Base-by-base conservation (phyloP, 1,284 basidiomycete species). In the Stereum hirsutum region DNA sequence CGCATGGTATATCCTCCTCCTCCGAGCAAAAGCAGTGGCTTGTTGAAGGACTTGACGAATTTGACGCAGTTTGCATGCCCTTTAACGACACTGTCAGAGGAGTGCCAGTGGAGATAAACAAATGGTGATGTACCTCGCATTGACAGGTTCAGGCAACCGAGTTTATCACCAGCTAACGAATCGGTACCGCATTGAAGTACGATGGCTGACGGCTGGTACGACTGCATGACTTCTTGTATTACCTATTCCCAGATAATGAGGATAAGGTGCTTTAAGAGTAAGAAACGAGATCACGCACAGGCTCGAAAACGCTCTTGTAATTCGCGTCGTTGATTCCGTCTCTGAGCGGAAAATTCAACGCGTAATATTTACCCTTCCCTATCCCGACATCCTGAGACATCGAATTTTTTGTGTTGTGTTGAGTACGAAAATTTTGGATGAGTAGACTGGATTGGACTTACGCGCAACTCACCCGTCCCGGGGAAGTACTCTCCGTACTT, bases 401-500 rank as follows among this genome's bases (percentile, higher is more conserved):
- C 46, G 10, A 40, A 39, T 8, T 4, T 10, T 19, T 11, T 20
- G 33, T 17, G 33, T 19, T n/a, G 17, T 10, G 11, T 8, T 12
- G 4, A 12, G 10, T 19, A n/a, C n/a, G 38, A 31, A 5, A 25
- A n/a, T 14, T 14, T 25, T 21, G 27, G 32, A 4, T 32, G 39
- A 25, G 28, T 42, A 37, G n/a, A 25, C 19, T 39, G 11, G 11
- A 24, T 11, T 25, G 14, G 23, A 60, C 82, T 54, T 60, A 89
- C 89, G 52, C 94, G 74, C 33, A 99, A 69, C 63, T 97, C 95
- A 25, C 96, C 96, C 1, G 96, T 99, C 10, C 96, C 96, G 15
- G 96, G 96, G 68, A 99, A 99, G 64, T 91, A 99, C 62, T 99
- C 96, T 38, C 96, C 96, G 55, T 97, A 99, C 65, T 99, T 99